A percentile compares a stretch with the other conserved stretches of the same genome.
phyloP scores from a whole-genome alignment of 805 yeast genomes.

The Cyberlindnera americana region DNA sequence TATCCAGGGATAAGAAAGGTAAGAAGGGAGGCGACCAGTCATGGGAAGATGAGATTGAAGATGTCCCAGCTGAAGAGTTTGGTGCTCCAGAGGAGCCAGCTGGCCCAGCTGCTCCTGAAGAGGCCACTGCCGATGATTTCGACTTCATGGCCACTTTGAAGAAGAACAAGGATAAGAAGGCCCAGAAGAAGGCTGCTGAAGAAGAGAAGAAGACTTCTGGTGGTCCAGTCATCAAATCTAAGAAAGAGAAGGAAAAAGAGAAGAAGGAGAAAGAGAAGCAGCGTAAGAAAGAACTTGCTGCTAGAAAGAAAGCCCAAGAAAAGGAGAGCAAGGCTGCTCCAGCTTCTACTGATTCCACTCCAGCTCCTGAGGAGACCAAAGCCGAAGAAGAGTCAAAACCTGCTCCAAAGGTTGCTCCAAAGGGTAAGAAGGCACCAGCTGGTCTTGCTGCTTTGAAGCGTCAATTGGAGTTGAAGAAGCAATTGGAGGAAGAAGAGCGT shows the following conservation, averaged over 20 bases:
- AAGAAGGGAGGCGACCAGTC: slow-evolving; percentile 79
- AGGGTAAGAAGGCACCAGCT: slow-evolving; percentile 77
- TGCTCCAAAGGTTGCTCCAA: slow-evolving; percentile 38
- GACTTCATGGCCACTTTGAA: slow-evolving; percentile 85
- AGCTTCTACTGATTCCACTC: slow-evolving; percentile 25
- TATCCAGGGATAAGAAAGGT: slow-evolving; percentile 55
- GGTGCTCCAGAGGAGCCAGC: slow-evolving; percentile 35
- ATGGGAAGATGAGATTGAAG: slow-evolving; percentile 57
- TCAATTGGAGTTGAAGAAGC: slow-evolving; percentile 85
- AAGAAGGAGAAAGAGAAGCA: slow-evolving; percentile 91
- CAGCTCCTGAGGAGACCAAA: slow-evolving; percentile 21
- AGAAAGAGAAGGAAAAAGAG: slow-evolving; percentile 93
- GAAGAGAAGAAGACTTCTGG: slow-evolving; percentile 39
- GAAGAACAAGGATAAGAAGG: slow-evolving; percentile 72
- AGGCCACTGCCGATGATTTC: slow-evolving; percentile 38
- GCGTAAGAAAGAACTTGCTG: slow-evolving; percentile 85
- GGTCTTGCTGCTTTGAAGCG: slow-evolving; percentile 88
- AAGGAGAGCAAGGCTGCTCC: slow-evolving; percentile 18
- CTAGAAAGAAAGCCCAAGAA: slow-evolving; percentile 63
- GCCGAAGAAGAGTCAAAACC: slow-evolving; percentile 31
- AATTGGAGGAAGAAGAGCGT: slow-evolving; percentile 79
- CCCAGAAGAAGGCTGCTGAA: slow-evolving; percentile 59
- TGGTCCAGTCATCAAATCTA: slow-evolving; percentile 76
- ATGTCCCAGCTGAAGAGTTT: slow-evolving; percentile 47
- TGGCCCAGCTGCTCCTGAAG: slow-evolving; percentile 30